These are phyloP conservation scores for Reticulascus tulasneorum DNA, from an alignment of 2,329 filamentous ascomycete species.

Conservation along the genomic window DNA sequence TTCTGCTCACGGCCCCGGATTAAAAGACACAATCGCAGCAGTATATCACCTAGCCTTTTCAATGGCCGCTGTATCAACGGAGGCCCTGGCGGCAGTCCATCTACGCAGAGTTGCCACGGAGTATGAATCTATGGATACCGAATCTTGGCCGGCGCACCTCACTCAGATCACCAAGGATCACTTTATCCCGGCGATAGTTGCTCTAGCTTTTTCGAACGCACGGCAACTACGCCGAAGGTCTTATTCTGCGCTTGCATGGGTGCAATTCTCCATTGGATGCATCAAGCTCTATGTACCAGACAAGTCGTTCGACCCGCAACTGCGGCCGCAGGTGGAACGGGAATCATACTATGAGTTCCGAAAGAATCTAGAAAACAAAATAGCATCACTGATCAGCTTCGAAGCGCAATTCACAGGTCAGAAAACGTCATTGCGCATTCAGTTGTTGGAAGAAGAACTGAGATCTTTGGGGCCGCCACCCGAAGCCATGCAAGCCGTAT, in stretches of 20 bases:
- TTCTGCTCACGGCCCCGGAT: slow-evolving; percentile 29
- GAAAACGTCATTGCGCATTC: slow-evolving; percentile 60
- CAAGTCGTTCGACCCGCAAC: slow-evolving; percentile 76
- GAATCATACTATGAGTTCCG: slow-evolving; percentile 54
- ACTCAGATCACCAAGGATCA: slow-evolving; percentile 33
- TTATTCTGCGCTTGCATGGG: slow-evolving; percentile 56
- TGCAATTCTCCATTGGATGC: slow-evolving; percentile 69
- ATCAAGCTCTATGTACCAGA: slow-evolving; percentile 82
- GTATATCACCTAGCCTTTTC: no score
- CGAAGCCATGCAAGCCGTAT: slow-evolving; percentile 60
- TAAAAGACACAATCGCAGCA: no score
- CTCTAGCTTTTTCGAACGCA: slow-evolving; percentile 33
- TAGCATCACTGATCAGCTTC: slow-evolving; percentile 60
- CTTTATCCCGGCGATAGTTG: slow-evolving; percentile 42
- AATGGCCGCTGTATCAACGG: no score
- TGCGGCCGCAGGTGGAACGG: slow-evolving; percentile 62
- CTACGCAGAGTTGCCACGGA: no score
- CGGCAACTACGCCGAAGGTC: neutral
- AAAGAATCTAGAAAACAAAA: slow-evolving; percentile 48
- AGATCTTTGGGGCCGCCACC: slow-evolving; percentile 62
- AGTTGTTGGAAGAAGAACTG: slow-evolving; percentile 60
- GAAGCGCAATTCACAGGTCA: slow-evolving; percentile 67
- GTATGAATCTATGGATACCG: no score
- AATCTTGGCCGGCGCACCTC: slow-evolving; percentile 32
- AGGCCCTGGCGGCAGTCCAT: no score